phyloP scores from a whole-genome alignment of 495 filamentous ascomycete genomes.

The Penicillium herquei region DNA sequence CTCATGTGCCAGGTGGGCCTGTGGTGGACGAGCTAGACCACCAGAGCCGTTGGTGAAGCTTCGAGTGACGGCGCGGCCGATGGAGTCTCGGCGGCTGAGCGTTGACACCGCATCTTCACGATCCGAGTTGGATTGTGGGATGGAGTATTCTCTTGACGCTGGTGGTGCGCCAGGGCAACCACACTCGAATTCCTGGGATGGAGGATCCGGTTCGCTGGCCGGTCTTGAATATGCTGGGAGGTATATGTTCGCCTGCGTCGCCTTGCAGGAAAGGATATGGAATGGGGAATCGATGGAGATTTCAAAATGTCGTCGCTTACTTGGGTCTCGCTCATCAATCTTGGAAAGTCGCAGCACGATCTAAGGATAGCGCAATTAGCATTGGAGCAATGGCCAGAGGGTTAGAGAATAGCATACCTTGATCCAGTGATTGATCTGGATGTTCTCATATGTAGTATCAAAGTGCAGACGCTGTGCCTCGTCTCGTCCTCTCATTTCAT shows the following conservation, averaged over 20 bases:
- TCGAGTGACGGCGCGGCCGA: slow-evolving; percentile 29
- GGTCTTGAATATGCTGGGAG: slow-evolving; percentile 80
- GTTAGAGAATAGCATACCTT: slow-evolving; percentile 61
- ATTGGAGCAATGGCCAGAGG: not conserved
- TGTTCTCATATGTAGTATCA: slow-evolving; percentile 94
- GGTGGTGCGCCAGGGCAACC: slow-evolving; percentile 71
- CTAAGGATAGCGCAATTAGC: slow-evolving; percentile 42
- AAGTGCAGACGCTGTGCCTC: slow-evolving; percentile 75
- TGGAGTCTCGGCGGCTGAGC: slow-evolving; percentile 14
- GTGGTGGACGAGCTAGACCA: slow-evolving; percentile 45
- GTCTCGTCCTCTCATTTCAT: slow-evolving; percentile 77
- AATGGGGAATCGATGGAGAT: slow-evolving; percentile 99
- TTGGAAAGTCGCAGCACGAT: slow-evolving; percentile 96
- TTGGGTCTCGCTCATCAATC: slow-evolving; percentile 74
- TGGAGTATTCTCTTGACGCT: slow-evolving; percentile 36
- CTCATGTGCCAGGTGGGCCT: slow-evolving; percentile 47
- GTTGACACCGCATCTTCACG: slow-evolving; percentile 23
- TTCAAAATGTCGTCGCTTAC: slow-evolving; percentile 89
- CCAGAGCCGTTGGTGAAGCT: slow-evolving; percentile 49
- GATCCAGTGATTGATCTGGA: slow-evolving; percentile 98
- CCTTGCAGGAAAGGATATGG: slow-evolving; percentile 90
- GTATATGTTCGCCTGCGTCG: slow-evolving; percentile 85
- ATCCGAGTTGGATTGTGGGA: slow-evolving; percentile 33
- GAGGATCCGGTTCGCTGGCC: slow-evolving; percentile 44
- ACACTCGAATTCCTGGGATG: slow-evolving; percentile 60